phyloP scores from a whole-genome alignment of 2,329 filamentous ascomycete genomes.

The Sporothrix sp. region DNA sequence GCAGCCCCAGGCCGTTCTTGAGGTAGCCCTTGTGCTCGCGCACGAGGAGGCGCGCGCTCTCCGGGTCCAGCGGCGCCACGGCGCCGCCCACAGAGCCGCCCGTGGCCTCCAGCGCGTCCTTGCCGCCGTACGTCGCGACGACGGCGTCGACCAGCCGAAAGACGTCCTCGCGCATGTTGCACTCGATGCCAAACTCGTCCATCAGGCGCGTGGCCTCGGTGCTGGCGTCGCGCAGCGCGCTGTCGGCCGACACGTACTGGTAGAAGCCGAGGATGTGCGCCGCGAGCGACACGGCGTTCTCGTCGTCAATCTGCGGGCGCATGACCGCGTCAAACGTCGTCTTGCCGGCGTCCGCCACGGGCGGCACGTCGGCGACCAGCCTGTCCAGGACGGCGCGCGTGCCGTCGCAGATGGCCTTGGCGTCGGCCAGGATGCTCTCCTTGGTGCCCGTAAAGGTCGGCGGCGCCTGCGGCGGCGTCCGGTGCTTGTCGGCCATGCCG shows the following conservation, averaged over 20 bases:
- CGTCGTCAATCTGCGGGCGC: slow-evolving; percentile 61
- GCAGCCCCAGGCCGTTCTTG: slow-evolving; percentile 62
- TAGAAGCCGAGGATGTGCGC: slow-evolving; percentile 67
- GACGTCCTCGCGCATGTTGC: slow-evolving; percentile 71
- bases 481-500: slow-evolving; percentile 59
- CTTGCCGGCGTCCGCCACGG: slow-evolving; percentile 38
- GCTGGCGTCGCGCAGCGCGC: slow-evolving; percentile 61
- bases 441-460: slow-evolving; percentile 69
- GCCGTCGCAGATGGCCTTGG: slow-evolving; percentile 53
- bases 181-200: slow-evolving; percentile 69
- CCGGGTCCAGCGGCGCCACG: slow-evolving; percentile 46
- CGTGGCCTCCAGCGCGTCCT: slow-evolving; percentile 39
- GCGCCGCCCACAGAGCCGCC: slow-evolving; percentile 5
- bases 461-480: slow-evolving; percentile 66
- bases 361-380: slow-evolving; percentile 50
- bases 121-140: slow-evolving; percentile 37
- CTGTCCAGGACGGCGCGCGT: slow-evolving; percentile 57
- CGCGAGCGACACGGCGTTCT: slow-evolving; percentile 53
- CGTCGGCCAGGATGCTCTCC: slow-evolving; percentile 55
- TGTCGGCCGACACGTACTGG: slow-evolving; percentile 63
- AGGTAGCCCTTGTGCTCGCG: slow-evolving; percentile 72
- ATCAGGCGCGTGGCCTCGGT: slow-evolving; percentile 67
- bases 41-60: slow-evolving; percentile 63
- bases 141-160: slow-evolving; percentile 56
- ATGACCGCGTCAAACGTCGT: slow-evolving; percentile 47